Evolutionary conservation across 2,329 filamentous ascomycete species (phyloP).

Genomic region (Aureobasidium musti): DNA sequence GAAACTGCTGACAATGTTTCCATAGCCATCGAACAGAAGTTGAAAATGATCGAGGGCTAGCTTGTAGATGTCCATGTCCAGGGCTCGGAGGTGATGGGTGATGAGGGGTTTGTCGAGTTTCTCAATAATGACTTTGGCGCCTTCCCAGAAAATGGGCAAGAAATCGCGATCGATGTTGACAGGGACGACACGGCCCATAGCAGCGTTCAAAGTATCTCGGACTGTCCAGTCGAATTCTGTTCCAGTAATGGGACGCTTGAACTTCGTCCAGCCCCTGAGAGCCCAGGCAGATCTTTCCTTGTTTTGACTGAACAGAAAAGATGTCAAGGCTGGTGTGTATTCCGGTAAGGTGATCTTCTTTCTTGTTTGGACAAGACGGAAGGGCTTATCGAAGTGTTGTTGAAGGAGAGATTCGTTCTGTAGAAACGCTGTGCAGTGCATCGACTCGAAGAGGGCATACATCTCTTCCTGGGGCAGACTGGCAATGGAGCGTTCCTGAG

Average conservation of each 20-base stretch:
- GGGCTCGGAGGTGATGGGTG: constrained; percentile 72
- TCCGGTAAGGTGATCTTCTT: constrained; percentile 74
- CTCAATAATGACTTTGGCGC: constrained; percentile 70
- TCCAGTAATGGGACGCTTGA: constrained; percentile 63
- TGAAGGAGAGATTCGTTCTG: constrained; percentile 55
- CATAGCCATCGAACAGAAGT: constrained; percentile 56
- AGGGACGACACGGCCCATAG: constrained; percentile 63
- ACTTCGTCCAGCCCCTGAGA: constrained; percentile 65
- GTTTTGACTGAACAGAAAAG: constrained; percentile 78
- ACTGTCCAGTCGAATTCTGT: constrained; percentile 88
- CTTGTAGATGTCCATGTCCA: constrained; percentile 70
- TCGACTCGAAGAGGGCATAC: constrained; percentile 80
- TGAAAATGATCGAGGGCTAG: constrained; percentile 65
- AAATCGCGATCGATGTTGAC: constrained; percentile 55
- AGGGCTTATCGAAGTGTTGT: constrained; percentile 76
- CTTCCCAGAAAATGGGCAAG: constrained; percentile 77
- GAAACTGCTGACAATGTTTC: constrained; percentile 70
- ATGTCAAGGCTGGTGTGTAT: constrained; percentile 78
- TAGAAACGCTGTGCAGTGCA: constrained; percentile 82
- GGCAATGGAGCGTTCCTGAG: constrained; percentile 53
- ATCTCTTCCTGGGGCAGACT: constrained; percentile 63
- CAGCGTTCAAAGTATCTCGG: constrained; percentile 67
- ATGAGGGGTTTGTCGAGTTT: constrained; percentile 73
- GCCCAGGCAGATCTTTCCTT: constrained; percentile 67
- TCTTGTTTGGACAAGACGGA: constrained; percentile 75